Evolutionary conservation across 805 yeast genomes (phyloP).

Genomic region (Hemisphaericaspora nanyangensis): DNA sequence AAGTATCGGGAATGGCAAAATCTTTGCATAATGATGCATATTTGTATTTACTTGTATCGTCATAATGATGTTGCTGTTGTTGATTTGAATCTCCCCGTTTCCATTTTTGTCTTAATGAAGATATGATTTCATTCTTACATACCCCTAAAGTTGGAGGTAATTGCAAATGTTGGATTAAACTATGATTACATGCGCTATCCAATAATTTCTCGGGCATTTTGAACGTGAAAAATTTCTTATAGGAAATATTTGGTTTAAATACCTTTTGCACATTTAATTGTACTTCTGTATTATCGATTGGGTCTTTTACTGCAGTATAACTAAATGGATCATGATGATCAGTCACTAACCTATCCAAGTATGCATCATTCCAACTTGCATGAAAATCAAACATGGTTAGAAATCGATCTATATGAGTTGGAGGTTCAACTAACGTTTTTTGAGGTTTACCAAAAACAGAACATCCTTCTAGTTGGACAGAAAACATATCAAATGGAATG

Average conservation of each 20-base stretch:
- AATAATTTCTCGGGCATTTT: slow-evolving; percentile 34
- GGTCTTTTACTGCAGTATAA: slow-evolving; percentile 19
- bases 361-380: slow-evolving; percentile 38
- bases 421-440: slow-evolving; percentile 14
- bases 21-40: slow-evolving; percentile 23
- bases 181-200: slow-evolving; percentile 34
- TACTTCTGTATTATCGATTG: slow-evolving; percentile 26
- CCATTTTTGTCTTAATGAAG: slow-evolving; percentile 16
- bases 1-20: slow-evolving; percentile 25
- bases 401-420: slow-evolving; percentile 21
- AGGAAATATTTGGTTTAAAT: slow-evolving; percentile 27
- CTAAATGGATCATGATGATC: slow-evolving; percentile 29
- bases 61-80: slow-evolving; percentile 11
- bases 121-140: slow-evolving; percentile 14
- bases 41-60: slow-evolving; percentile 2
- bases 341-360: slow-evolving; percentile 25
- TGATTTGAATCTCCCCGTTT: slow-evolving; percentile 23
- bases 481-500: slow-evolving; percentile 38
- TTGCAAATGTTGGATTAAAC: slow-evolving; percentile 33
- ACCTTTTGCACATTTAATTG: slow-evolving; percentile 22
- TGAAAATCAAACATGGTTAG: slow-evolving; percentile 40
- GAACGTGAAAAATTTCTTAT: slow-evolving; percentile 40
- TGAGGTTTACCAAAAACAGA: slow-evolving; percentile 22
- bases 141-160: slow-evolving; percentile 35
- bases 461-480: slow-evolving; percentile 35